These are phyloP conservation scores for Daedaleopsis nitida DNA, from an alignment of 768 basidiomycete genomes.

Conservation along the genomic window DNA sequence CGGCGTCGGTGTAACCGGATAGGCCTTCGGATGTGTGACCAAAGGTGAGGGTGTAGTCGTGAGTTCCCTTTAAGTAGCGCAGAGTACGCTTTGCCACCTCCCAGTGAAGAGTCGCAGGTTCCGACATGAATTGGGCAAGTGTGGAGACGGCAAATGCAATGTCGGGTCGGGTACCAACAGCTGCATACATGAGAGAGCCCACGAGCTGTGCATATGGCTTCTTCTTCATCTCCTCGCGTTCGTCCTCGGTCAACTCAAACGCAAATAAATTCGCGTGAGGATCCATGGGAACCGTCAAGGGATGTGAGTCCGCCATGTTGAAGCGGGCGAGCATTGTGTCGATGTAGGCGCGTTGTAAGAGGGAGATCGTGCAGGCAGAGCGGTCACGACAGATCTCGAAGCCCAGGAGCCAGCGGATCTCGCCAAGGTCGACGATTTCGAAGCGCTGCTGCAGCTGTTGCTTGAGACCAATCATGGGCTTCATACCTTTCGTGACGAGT, in stretches of 20 bases:
- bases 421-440: constrained; percentile 21
- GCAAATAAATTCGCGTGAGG: neutral
- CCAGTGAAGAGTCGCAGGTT: too few relatives aligned
- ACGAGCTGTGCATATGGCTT: constrained; percentile 23
- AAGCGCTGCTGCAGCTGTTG: neutral
- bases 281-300: constrained; percentile 25
- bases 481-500: neutral
- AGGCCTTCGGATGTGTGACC: too few relatives aligned
- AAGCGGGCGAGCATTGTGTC: constrained; percentile 30
- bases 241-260: neutral
- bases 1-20: neutral
- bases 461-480: neutral
- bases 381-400: constrained; percentile 20
- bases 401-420: constrained; percentile 22
- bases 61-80: too few relatives aligned
- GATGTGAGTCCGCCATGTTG: constrained; percentile 29
- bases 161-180: neutral
- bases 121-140: too few relatives aligned
- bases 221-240: constrained; percentile 11
- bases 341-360: constrained; percentile 37
- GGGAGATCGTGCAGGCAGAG: constrained; percentile 23
- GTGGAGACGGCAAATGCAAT: neutral
- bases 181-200: constrained; percentile 23
- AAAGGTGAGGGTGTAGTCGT: too few relatives aligned
- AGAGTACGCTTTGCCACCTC: too few relatives aligned